Conservation (phyloP, 768 basidiomycete genomes). For the Xanthoconium purpureum region DNA sequence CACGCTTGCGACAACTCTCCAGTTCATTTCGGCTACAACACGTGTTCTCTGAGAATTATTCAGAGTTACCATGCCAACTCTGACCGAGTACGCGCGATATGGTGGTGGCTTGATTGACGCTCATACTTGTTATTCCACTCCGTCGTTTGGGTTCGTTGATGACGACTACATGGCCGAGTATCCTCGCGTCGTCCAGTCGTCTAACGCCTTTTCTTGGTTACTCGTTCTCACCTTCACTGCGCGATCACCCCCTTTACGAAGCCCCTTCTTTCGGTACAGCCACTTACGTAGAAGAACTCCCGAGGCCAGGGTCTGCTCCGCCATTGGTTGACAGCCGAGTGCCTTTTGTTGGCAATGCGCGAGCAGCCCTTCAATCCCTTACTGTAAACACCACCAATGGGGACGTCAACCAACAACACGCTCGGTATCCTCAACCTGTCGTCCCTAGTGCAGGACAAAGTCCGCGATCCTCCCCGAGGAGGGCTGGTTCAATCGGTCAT, state of each 20-base stretch:
- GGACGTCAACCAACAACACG: constrained; percentile 18
- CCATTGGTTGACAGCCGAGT: constrained; percentile 29
- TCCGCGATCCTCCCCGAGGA: constrained; percentile 33
- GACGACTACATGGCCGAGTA: not conserved
- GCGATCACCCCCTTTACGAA: constrained; percentile 26
- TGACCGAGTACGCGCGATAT: not conserved
- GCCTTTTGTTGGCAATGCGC: constrained; percentile 27
- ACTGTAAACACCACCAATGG: constrained; percentile 10
- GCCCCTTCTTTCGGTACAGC: constrained; percentile 29
- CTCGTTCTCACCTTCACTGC: constrained; percentile 30
- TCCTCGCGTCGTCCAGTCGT: not conserved
- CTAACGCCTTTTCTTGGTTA: constrained; percentile 31
- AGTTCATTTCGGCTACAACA: not conserved
- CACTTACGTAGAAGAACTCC: constrained; percentile 20
- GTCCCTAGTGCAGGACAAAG: constrained; percentile 22
- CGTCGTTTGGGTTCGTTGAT: not conserved
- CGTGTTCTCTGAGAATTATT: not conserved
- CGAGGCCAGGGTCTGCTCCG: constrained; percentile 28
- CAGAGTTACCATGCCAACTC: constrained; percentile 4
- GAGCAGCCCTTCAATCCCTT: constrained; percentile 20
- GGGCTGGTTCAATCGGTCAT: constrained; percentile 33
- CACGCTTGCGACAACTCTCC: not conserved
- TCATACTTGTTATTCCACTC: not conserved
- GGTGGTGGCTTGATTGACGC: constrained; percentile 1
- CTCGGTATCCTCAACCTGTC: constrained; percentile 20